Evolutionary conservation across 331 rosid species (phyloP).

Genomic region (Cydonia oblonga): DNA sequence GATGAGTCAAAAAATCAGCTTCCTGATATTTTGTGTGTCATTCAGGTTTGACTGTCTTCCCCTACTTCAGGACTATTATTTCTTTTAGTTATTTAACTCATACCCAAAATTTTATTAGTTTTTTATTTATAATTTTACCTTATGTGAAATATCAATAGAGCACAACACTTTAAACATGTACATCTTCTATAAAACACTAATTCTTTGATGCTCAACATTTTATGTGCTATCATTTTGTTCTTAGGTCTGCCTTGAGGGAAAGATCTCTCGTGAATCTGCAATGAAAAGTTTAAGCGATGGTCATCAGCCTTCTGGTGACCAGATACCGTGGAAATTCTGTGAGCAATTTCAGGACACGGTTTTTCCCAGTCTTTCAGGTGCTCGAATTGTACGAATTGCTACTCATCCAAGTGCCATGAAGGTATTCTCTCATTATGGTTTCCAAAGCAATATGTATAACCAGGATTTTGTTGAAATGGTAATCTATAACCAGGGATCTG

Average conservation of each 20-base stretch:
- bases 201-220: background rate
- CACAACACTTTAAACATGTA: background rate
- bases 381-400: conserved; percentile 94
- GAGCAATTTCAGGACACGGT: conserved; percentile 83
- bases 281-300: conserved; percentile 67
- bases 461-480: conserved; percentile 9
- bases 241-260: conserved; percentile 86
- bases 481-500: background rate
- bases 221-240: conserved; percentile 3
- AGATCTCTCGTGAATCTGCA: conserved; percentile 83
- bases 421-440: conserved; percentile 32
- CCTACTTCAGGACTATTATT: background rate
- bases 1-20: conserved; percentile 84
- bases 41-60: conserved; percentile 55
- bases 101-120: background rate
- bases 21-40: conserved; percentile 93
- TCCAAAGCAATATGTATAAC: conserved; percentile 7
- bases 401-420: conserved; percentile 91
- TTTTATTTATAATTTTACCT: background rate
- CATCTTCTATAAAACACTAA: background rate
- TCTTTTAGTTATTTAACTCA: background rate
- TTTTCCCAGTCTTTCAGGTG: conserved; percentile 89
- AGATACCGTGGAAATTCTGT: conserved; percentile 92
- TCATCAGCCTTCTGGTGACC: conserved; percentile 85
- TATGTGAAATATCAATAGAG: background rate